Evolutionary conservation across 495 filamentous ascomycete species (phyloP), one percentile per base, ranked within the genome.

Genomic region (Evansstolkia leycettana): DNA sequence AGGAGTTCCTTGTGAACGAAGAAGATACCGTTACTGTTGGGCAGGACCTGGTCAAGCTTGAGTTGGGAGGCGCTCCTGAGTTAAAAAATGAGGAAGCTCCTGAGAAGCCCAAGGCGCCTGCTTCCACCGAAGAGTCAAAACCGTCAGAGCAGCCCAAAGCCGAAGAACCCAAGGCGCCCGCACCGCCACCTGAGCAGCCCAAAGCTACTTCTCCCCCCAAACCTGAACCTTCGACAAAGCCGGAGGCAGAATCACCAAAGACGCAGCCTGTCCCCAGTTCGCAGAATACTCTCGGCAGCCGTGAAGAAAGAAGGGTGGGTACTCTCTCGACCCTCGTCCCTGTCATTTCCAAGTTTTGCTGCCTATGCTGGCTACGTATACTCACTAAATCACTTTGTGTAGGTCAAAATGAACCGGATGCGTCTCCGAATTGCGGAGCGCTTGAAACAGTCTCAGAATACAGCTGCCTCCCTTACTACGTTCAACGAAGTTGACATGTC

Each of bases 401-500:
- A 89, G 84, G 87, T 95, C 46, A 98, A 98, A 71, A 98, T 98
- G 90, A 96, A 96, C 68, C 83, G 92, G 35, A 98, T 98, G 92
- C 85, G 90, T 33, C 74, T 96, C 29, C 77, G 90, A 14, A 98
- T 96, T 42, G 84, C 90, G 14, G 90, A 98, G 68, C 88, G 90
- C 43, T 72, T 98, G 33, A 98, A 98, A 74, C 90, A 98, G 54
- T 95, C 89, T 11, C 90, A 99, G 64, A 96, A 99, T 65, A 95
- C 90, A 3, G 90, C 92, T 35, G 90, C 90, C 23, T 94, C 90
- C 11, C 65, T 99, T 34, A 96, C 90, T 12, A 99, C 90, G 12
- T 99, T 99, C 70, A 94, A 99, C 58, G 90, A 99, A 58, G 90
- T 99, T 33, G 92, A 99, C 54, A 99, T 99, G 92, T 95, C 92